A percentile compares a stretch with the other conserved stretches of the same genome.
Evolutionary conservation across 2,329 filamentous ascomycete genomes (phyloP).

Genomic region (Plenodomus tracheiphilus): DNA sequence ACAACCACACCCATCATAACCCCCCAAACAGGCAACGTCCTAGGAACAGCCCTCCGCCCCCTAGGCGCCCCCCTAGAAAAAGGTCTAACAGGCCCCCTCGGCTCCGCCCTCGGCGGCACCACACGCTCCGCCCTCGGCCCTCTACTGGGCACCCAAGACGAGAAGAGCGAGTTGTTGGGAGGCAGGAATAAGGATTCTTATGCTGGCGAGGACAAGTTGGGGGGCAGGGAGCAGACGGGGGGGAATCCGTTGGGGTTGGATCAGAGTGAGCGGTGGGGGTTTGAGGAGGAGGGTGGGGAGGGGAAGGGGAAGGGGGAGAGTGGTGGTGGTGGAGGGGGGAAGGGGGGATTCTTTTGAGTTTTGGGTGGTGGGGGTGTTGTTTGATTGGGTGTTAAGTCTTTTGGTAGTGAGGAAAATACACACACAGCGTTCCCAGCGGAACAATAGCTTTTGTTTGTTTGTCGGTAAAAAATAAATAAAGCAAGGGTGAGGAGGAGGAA

Average conservation of each 20-base stretch:
- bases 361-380: not conserved
- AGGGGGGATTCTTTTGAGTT: not conserved
- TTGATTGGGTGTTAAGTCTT: too few relatives aligned
- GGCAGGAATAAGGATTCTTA: slow-evolving; percentile 47
- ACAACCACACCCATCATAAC: slow-evolving; percentile 6
- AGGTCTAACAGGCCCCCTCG: slow-evolving; percentile 42
- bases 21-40: slow-evolving; percentile 36
- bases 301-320: not conserved
- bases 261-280: slow-evolving; percentile 43
- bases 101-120: slow-evolving; percentile 40
- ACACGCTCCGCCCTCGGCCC: slow-evolving; percentile 44
- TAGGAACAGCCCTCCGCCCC: slow-evolving; percentile 44
- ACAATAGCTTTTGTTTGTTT: too few relatives aligned
- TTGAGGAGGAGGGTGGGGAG: slow-evolving; percentile 31
- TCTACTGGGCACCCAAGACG: slow-evolving; percentile 38
- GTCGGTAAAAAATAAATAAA: too few relatives aligned
- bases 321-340: not conserved
- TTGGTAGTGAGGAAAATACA: too few relatives aligned
- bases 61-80: slow-evolving; percentile 45
- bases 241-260: slow-evolving; percentile 47
- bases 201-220: slow-evolving; percentile 41
- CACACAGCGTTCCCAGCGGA: too few relatives aligned
- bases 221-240: slow-evolving; percentile 45
- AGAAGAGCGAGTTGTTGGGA: slow-evolving; percentile 42
- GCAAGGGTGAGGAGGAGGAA: not conserved